phyloP scores from a whole-genome alignment of 306 rosid genomes.

The Comarum palustre region DNA sequence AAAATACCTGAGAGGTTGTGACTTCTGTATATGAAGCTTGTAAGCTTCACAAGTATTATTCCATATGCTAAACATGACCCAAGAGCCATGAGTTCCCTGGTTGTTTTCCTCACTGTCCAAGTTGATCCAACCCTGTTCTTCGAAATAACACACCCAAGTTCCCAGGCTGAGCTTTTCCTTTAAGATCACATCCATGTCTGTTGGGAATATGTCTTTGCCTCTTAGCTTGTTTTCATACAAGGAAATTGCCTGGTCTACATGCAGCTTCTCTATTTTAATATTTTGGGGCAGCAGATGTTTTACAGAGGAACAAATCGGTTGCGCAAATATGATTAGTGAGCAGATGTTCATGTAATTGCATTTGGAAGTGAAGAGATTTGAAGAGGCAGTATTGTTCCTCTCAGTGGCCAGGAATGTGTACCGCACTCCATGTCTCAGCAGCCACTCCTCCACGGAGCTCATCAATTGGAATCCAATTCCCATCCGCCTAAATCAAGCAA shows the following conservation, averaged over 20 bases:
- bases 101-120: slow-evolving; percentile 19
- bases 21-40: slow-evolving; percentile 51
- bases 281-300: slow-evolving; percentile 40
- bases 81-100: slow-evolving; percentile 41
- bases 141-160: slow-evolving; percentile 67
- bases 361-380: slow-evolving; percentile 56
- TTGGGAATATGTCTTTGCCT: slow-evolving; percentile 50
- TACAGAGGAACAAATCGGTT: slow-evolving; percentile 35
- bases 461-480: slow-evolving; percentile 64
- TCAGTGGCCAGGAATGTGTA: slow-evolving; percentile 63
- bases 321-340: slow-evolving; percentile 57
- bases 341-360: slow-evolving; percentile 52
- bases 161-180: slow-evolving; percentile 66
- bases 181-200: slow-evolving; percentile 56
- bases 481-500: slow-evolving; percentile 27
- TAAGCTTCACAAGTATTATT: slow-evolving; percentile 51
- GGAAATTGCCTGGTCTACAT: slow-evolving; percentile 48
- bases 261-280: slow-evolving; percentile 50
- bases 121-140: slow-evolving; percentile 46
- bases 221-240: slow-evolving; percentile 41
- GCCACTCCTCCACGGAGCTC: slow-evolving; percentile 67
- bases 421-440: slow-evolving; percentile 59
- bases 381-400: slow-evolving; percentile 51
- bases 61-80: slow-evolving; percentile 75
- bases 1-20: slow-evolving; percentile 47